Conservation (phyloP, 2,329 filamentous ascomycete species). For the Aspergillus sojae region DNA sequence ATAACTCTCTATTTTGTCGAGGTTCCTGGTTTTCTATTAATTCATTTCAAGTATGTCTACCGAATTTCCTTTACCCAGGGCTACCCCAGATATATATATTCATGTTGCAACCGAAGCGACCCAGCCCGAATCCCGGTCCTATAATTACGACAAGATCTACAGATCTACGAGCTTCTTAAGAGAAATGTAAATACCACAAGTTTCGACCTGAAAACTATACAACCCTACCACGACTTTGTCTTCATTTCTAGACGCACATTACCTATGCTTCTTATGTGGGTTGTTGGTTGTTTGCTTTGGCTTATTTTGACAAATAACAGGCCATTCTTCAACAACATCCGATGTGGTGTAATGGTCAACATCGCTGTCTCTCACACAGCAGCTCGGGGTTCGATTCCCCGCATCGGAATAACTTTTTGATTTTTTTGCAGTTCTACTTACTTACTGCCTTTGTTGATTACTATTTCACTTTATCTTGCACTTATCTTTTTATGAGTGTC, state of each 20-base stretch:
- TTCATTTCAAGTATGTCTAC: too few species aligned
- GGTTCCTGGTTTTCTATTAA: too few species aligned
- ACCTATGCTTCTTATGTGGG: neutral
- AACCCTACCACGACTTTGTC: neutral
- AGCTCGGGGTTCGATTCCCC: slow-evolving; percentile 31
- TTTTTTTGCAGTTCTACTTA: neutral
- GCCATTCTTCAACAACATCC: slow-evolving; percentile 6
- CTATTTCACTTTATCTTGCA: neutral
- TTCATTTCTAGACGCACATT: too few species aligned
- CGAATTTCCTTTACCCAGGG: too few species aligned
- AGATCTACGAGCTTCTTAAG: too few species aligned
- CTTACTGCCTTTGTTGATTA: neutral
- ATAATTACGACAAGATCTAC: too few species aligned
- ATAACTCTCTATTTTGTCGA: too few species aligned
- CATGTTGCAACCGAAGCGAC: too few species aligned
- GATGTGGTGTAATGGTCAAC: slow-evolving; percentile 31
- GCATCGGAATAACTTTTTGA: slow-evolving; percentile 19
- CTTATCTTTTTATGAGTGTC: neutral
- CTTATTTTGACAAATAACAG: accelerated
- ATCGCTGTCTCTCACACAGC: slow-evolving; percentile 31
- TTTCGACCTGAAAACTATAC: too few species aligned
- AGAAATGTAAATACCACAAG: neutral
- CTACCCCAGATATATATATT: too few species aligned
- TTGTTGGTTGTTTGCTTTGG: neutral
- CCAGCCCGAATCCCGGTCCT: too few species aligned